A percentile compares a stretch with the other conserved stretches of the same genome.
phyloP scores from a whole-genome alignment of 306 rosid species.

The Sphenostylis stenocarpa region DNA sequence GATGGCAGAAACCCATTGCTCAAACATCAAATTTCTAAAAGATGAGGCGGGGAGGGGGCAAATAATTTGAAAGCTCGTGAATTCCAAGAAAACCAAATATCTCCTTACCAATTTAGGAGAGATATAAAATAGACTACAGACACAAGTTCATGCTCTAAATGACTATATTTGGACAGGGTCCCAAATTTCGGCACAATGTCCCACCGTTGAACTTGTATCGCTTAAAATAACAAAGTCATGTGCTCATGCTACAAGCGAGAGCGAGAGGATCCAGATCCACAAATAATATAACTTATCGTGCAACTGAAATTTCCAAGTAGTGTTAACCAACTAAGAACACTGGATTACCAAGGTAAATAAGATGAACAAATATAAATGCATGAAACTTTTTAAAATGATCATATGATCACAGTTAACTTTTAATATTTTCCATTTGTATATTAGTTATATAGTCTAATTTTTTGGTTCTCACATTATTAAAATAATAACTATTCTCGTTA shows the following conservation, averaged over 20 bases:
- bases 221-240: background rate
- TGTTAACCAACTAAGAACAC: background rate
- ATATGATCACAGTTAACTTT: background rate
- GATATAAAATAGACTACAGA: background rate
- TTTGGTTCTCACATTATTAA: background rate
- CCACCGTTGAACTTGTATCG: constrained; percentile 1
- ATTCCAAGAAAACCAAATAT: background rate
- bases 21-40: background rate
- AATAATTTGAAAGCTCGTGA: background rate
- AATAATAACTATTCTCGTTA: background rate
- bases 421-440: background rate
- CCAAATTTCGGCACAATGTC: background rate
- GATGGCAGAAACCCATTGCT: background rate
- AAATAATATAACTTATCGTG: background rate
- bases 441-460: background rate
- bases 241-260: background rate
- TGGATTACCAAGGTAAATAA: background rate
- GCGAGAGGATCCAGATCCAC: background rate
- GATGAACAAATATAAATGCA: background rate
- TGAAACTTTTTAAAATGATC: background rate
- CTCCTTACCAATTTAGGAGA: background rate
- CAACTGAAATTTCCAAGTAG: background rate
- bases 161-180: constrained; percentile 13
- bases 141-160: background rate
- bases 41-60: background rate